Conservation (phyloP, 2,329 filamentous ascomycete genomes). For the Venturia nashicola region DNA sequence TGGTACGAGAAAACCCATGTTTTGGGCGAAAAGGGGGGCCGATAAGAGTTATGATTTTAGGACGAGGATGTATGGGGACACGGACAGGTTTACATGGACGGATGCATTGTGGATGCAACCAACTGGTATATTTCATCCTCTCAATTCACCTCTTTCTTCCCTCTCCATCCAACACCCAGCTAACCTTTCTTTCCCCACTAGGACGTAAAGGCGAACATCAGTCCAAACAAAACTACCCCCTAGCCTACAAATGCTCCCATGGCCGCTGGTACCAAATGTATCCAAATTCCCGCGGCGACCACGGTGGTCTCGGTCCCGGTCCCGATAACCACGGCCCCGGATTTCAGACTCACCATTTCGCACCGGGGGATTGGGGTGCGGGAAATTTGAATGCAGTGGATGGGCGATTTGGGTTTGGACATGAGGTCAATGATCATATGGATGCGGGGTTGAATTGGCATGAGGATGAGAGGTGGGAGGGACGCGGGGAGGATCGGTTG, state of each 20-base stretch:
- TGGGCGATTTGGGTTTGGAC: neutral
- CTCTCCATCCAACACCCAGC: neutral
- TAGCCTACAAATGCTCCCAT: conserved; percentile 4
- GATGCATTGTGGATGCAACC: conserved; percentile 14
- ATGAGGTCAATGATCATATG: neutral
- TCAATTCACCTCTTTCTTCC: neutral
- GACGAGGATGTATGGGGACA: conserved; percentile 20
- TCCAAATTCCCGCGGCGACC: neutral
- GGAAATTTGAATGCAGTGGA: neutral
- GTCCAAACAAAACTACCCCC: neutral
- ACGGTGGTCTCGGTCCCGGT: neutral
- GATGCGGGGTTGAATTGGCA: neutral
- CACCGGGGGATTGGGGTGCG: neutral
- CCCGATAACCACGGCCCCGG: neutral
- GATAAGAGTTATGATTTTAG: conserved; percentile 22
- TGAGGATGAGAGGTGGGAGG: neutral
- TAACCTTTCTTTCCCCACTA: too few species aligned
- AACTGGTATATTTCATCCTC: neutral
- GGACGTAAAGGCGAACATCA: neutral
- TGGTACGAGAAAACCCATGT: conserved; percentile 3
- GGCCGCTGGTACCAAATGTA: conserved; percentile 5
- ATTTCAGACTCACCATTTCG: neutral
- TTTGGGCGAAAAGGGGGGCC: conserved; percentile 11
- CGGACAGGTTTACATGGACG: conserved; percentile 19
- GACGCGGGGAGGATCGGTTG: neutral